A percentile compares a stretch with the other conserved stretches of the same genome.
Conservation (phyloP, 768 basidiomycete genomes). For the Pleurotus djamor region DNA sequence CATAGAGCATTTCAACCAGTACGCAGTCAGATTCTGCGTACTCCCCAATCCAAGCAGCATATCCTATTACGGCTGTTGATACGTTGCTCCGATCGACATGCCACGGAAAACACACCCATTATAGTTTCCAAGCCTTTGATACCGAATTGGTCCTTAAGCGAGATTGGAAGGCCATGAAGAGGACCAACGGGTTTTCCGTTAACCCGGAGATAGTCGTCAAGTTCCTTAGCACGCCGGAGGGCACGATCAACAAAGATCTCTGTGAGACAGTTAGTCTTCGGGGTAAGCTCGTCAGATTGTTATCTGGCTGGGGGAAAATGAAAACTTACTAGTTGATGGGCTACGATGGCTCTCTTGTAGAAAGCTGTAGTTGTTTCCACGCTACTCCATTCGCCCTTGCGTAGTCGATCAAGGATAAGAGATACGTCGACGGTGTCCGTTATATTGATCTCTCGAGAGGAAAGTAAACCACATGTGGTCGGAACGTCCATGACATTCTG, state of each 20-base stretch:
- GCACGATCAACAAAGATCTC: conserved; percentile 79
- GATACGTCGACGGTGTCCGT: conserved; percentile 37
- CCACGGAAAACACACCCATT: conserved; percentile 11
- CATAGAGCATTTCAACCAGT: conserved; percentile 62
- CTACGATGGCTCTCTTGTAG: conserved; percentile 75
- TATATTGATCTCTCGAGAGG: conserved; percentile 45
- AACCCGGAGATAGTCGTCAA: conserved; percentile 58
- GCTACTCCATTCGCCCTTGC: conserved; percentile 53
- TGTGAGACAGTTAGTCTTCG: conserved; percentile 46
- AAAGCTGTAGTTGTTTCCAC: conserved; percentile 73
- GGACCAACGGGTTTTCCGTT: conserved; percentile 71
- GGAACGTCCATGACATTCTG: conserved; percentile 58
- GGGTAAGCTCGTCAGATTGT: neutral
- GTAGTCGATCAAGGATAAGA: conserved; percentile 51
- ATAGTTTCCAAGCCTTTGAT: conserved; percentile 62
- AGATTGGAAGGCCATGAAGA: conserved; percentile 73
- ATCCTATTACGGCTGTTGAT: conserved; percentile 37
- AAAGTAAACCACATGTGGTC: conserved; percentile 54
- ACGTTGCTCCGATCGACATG: neutral
- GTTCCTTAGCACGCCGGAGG: conserved; percentile 55
- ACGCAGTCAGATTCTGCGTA: conserved; percentile 57
- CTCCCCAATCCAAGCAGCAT: conserved; percentile 69
- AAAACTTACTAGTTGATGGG: conserved; percentile 69
- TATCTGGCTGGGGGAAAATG: neutral
- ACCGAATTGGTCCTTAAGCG: conserved; percentile 71